Evolutionary conservation across 2,329 filamentous ascomycete genomes (phyloP).

Genomic region (Cadophora malorum): DNA sequence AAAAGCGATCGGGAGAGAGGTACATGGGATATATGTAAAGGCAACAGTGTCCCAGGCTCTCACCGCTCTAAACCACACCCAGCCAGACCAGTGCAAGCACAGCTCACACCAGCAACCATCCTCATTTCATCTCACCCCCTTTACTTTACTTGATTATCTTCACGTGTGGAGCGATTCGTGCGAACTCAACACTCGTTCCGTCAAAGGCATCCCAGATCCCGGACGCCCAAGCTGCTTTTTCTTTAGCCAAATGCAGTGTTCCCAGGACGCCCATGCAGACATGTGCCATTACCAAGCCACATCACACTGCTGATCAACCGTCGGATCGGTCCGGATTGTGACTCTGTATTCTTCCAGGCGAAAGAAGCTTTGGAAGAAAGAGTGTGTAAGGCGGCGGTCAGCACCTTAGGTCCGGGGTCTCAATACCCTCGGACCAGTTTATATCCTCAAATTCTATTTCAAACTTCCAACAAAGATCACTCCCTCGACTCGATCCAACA

Average conservation of each 20-base stretch:
- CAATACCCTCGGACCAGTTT: neutral
- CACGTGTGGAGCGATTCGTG: conserved; percentile 25
- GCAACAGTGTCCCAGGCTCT: neutral
- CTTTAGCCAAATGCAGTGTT: conserved; percentile 25
- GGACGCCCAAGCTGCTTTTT: conserved; percentile 12
- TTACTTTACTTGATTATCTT: conserved; percentile 22
- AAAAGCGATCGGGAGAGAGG: neutral
- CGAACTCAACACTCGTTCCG: conserved; percentile 4
- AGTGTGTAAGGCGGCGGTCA: neutral
- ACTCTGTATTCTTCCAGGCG: conserved; percentile 15
- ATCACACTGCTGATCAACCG: conserved; percentile 22
- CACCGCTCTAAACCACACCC: neutral
- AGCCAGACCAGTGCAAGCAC: neutral
- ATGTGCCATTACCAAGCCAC: conserved; percentile 30
- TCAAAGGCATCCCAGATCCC: conserved; percentile 14
- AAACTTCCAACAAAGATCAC: neutral
- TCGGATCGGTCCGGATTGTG: conserved; percentile 29
- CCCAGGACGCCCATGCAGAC: conserved; percentile 17
- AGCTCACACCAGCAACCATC: conserved; percentile 3
- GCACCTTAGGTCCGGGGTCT: neutral
- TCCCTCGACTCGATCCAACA: conserved; percentile 4
- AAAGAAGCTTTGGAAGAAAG: neutral
- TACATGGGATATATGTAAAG: conserved; percentile 10
- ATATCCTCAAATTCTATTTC: conserved; percentile 12
- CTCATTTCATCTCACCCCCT: conserved; percentile 10